Base-by-base conservation (phyloP, 257 asterid species). In the Nicotiana knightiana region DNA sequence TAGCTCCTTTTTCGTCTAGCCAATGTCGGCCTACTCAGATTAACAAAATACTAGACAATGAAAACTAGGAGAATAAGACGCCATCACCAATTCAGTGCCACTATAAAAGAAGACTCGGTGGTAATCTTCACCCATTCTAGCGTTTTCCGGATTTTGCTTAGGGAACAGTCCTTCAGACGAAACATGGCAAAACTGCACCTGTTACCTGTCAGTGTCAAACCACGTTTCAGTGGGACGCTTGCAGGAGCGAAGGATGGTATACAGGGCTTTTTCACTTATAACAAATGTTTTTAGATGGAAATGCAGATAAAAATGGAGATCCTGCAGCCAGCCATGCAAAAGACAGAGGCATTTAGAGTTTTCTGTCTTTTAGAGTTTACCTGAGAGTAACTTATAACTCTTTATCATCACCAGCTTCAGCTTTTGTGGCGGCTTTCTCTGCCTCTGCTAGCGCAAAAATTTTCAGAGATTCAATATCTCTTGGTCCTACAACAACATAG, bases 391-490 rank as follows among this genome's bases (percentile, higher is more conserved):
- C 70, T 90, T 86, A 94, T 85, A 91, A 81, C 86, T 92, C 98
- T 57, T 85, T 88, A 78, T 92, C 91, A 17, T 82, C 83, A 67
- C 85, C 90, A 30, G 80, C 83, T 83, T 87, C 90, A 53, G 92
- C 87, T 83, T 87, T 91, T 53, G 90, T 65, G 76, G 89, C 92
- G 62, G 95, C 98, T 73, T 91, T 90, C 79, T 88, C 93, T 81
- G 89, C 89, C 89, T 94, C 98, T 91, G 90, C 90, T 24, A 93
- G 77, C 70, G 87, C 98, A 85, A 93, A 91, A 68, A 71, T 9
- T 86, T 88, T 94, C 59, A 94, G 93, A 16, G 89, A 91, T 82
- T 90, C 97, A 64, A 93, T 91, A 68, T 89, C 81, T 84, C 97
- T 93, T 7, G 88, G 82, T 39, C 97, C 97, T 94, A 88, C 30